Base-by-base conservation (phyloP, 768 basidiomycete species). In the Phallus indusiatus region DNA sequence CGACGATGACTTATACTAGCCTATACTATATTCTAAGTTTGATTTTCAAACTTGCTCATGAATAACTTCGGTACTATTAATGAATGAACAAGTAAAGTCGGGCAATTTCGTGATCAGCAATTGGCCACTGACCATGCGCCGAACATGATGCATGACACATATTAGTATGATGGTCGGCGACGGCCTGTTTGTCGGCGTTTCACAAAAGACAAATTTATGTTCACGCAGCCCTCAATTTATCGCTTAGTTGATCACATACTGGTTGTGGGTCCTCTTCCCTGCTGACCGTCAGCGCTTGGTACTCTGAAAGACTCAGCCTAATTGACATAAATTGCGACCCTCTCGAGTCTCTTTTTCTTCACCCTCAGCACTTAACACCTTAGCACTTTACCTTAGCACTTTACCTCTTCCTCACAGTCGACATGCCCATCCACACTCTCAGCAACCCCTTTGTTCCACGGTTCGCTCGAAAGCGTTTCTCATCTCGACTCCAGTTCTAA, bases 371-470 rank as follows among this genome's bases (percentile, higher is more conserved):
- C n/a, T 14, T 11, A 42, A n/a, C n/a, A n/a, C n/a, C 42, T 14
- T n/a, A 2, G 4, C 28, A 42, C 42, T 11, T 42, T 11, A 42
- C 12, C n/a, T n/a, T n/a, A n/a, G n/a, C n/a, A n/a, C n/a, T n/a
- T n/a, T n/a, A 42, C 14, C 42, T 42, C 12, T n/a, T 42, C 42
- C 4, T 11, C 12, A 12, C n/a, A 42, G 12, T n/a, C 42, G n/a
- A 42, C 42, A 57, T 57, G 56, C 28, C 28, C 2, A 48, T 48
- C 47, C 47, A 48, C 56, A 57, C 56, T 48, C 33, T 28, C 24
- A 21, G 28, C 20, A 57, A 57, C 47, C 56, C 56, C 10, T 57
- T 57, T 33, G 47, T 57, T 50, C 56, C 56, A 21, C 28, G 49
- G 56, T 57, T 22, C 17, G 56, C 46, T 21, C 10, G 17, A 28